A percentile compares a stretch with the other conserved stretches of the same genome.
Conservation (phyloP, 495 filamentous ascomycete species). For the Lophium mytilinum region DNA sequence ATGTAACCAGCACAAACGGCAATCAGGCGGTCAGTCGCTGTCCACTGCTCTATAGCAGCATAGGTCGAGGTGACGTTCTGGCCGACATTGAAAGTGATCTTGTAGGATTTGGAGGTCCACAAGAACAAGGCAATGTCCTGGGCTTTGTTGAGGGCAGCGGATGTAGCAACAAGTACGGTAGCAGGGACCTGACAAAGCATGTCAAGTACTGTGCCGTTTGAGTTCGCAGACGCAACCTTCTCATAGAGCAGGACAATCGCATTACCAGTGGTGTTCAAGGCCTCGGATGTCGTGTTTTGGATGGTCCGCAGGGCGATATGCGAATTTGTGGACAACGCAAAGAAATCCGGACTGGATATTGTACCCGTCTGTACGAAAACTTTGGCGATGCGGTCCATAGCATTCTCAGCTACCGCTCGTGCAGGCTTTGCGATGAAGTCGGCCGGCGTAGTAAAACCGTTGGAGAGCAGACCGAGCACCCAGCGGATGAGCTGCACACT, state of each 20-base stretch:
- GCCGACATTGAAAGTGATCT: conserved; percentile 20
- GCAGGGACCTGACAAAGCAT: conserved; percentile 6
- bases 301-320: conserved; percentile 25
- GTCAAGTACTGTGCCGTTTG: not conserved
- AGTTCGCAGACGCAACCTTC: not conserved
- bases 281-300: conserved; percentile 20
- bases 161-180: not conserved
- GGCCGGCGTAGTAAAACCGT: conserved; percentile 3
- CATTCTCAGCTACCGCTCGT: conserved; percentile 15
- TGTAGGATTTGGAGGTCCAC: conserved; percentile 17
- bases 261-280: conserved; percentile 13
- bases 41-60: conserved; percentile 49
- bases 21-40: conserved; percentile 63
- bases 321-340: conserved; percentile 25
- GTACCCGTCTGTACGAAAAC: conserved; percentile 7
- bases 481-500: conserved; percentile 39
- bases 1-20: conserved; percentile 77
- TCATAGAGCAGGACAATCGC: conserved; percentile 2
- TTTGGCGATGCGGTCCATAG: conserved; percentile 16
- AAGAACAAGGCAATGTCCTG: conserved; percentile 1
- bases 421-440: conserved; percentile 13
- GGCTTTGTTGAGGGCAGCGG: not conserved
- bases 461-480: conserved; percentile 27
- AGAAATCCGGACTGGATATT: conserved; percentile 13
- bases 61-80: conserved; percentile 9